These are phyloP conservation scores for Metschnikowia bowlesiae DNA, from an alignment of 805 yeast species.

Conservation along the genomic window DNA sequence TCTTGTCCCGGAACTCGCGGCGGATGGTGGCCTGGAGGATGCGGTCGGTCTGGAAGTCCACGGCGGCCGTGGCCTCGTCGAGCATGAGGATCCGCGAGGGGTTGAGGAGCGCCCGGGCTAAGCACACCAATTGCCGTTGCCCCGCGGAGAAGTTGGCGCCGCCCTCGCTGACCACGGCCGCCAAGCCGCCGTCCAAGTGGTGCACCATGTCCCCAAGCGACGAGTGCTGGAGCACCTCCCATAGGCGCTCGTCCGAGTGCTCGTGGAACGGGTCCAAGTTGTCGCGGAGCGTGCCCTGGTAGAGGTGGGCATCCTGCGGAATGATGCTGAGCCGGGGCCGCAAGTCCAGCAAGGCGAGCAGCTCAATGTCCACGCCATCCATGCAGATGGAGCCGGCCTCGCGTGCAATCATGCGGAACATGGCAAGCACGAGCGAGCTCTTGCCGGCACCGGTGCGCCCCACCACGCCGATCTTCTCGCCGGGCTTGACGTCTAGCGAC, in stretches of 20 bases:
- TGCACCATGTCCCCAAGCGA: slow-evolving; percentile 18
- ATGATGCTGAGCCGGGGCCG: slow-evolving; percentile 23
- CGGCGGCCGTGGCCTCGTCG: slow-evolving; percentile 25
- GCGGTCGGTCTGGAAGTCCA: slow-evolving; percentile 26
- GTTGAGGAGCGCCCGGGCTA: slow-evolving; percentile 23
- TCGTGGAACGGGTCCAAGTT: slow-evolving; percentile 64
- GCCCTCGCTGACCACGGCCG: slow-evolving; percentile 19
- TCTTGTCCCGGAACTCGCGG: slow-evolving; percentile 21
- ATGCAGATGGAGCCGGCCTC: slow-evolving; percentile 17
- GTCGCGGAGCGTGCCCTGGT: slow-evolving; percentile 23
- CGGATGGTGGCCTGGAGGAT: slow-evolving; percentile 26
- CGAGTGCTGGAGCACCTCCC: slow-evolving; percentile 22
- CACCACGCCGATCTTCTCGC: slow-evolving; percentile 90
- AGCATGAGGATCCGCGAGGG: slow-evolving; percentile 15
- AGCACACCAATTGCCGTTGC: slow-evolving; percentile 22
- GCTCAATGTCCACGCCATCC: slow-evolving; percentile 17
- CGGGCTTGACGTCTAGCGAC: slow-evolving; percentile 56
- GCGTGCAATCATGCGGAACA: slow-evolving; percentile 23
- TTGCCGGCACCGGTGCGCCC: slow-evolving; percentile 73
- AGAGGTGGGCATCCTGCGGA: slow-evolving; percentile 25
- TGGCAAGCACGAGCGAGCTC: slow-evolving; percentile 23
- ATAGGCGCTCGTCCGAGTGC: slow-evolving; percentile 19
- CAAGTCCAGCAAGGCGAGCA: slow-evolving; percentile 18
- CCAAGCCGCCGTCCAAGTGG: slow-evolving; percentile 15
- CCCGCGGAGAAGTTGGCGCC: slow-evolving; percentile 26